Base-by-base conservation (phyloP, 257 asterid species). In the Solanum virginianum region DNA sequence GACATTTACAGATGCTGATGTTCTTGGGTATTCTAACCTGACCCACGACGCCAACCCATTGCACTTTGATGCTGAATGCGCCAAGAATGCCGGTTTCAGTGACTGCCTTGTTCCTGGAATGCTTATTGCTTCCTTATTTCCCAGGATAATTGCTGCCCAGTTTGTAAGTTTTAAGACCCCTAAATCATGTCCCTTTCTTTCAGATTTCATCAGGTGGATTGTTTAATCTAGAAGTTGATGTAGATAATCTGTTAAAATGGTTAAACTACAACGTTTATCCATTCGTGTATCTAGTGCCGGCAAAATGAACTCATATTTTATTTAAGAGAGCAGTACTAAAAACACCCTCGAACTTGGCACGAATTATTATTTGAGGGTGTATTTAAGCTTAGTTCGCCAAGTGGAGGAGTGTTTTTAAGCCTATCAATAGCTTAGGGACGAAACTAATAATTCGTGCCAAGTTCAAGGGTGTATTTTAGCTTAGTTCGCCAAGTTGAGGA, bases 101-200 rank as follows among this genome's bases (percentile, higher is more conserved):
- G 95, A 88, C 39, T 55, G 84, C 80, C 89, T 91, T 7, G 91
- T 96, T 80, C 98, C 98, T 0, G 97, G 99, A 85, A 90, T 94
- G 89, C 93, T 95, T 47, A 95, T 95, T 11, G 98, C 97, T 53
- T 90, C 98, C 32, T 59, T 95, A 87, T 95, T 96, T 86, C 98
- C 99, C 13, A 88, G 96, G 75, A 90, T 93, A 74, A 94, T 94
- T 24, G 98, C 99, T 85, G 91, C 93, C 63, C 89, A 91, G 84
- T 95, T 93, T 60, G 98, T 92, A 80, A 90, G 97, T 86, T 57
- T 26, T 49, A 17, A 17, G 15, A 5, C 11, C 75, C 41, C 4
- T 68, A 24, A 11, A 15, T 10, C 54, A 12, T 8, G 11, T 4
- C 29, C 1, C 24, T 20, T 29, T 24, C 26, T 53, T 47, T 11